These are phyloP conservation scores for Populus hybrid DNA, from an alignment of 441 rosid species.

Conservation along the genomic window DNA sequence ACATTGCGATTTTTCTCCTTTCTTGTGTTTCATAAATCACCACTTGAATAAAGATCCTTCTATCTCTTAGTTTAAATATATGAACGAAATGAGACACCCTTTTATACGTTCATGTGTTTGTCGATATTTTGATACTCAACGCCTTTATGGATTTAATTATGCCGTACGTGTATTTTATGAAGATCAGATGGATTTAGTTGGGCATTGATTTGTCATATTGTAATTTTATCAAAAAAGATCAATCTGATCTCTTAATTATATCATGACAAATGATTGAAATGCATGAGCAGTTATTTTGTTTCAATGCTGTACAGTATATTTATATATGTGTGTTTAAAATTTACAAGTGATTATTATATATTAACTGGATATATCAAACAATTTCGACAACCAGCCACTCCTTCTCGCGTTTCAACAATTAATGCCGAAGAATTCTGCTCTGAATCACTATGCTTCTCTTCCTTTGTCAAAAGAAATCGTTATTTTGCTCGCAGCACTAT, in stretches of 20 bases:
- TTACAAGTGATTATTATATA: neutral
- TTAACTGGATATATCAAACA: neutral
- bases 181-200: neutral
- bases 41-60: neutral
- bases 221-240: too few species aligned
- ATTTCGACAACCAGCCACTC: constrained; percentile 6
- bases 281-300: too few species aligned
- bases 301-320: too few species aligned
- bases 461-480: constrained; percentile 30
- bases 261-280: neutral
- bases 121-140: too few species aligned
- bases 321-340: too few species aligned
- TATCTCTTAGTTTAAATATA: too few species aligned
- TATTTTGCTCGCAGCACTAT: constrained; percentile 37
- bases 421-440: constrained; percentile 9
- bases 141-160: neutral
- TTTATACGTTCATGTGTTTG: too few species aligned
- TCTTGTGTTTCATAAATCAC: neutral
- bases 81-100: neutral
- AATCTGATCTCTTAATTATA: neutral
- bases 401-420: constrained; percentile 4
- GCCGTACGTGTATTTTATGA: neutral
- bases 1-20: neutral
- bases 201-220: neutral
- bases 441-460: constrained; percentile 1